Base-by-base conservation (phyloP, 495 filamentous ascomycete genomes). In the Penicillium pulvis region DNA sequence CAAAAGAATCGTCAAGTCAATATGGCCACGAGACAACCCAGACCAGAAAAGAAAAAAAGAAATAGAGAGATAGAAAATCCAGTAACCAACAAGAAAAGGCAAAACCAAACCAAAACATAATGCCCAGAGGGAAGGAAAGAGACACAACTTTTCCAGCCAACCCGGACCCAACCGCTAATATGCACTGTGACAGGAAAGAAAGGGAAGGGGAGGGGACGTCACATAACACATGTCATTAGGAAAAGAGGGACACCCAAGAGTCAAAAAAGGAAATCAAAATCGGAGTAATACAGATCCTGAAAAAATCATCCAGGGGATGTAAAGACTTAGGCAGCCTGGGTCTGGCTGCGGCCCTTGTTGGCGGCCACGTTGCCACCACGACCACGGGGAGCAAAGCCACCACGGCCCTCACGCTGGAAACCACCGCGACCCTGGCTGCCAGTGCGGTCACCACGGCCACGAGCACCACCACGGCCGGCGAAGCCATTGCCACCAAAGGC, bases 371-470 rank as follows among this genome's bases (percentile, higher is more conserved):
- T 80, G 51, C 79, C 79, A 49, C 85, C 81, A 57, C 85, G 80
- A 45, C 83, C 81, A 56, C 81, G 81, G 44, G 75, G 74, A 52
- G 71, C 61, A 63, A 80, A 83, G 55, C 79, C 72, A 57, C 81
- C 84, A 63, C 86, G 84, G 45, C 85, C 81, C 53, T 85, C 84
- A 66, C 89, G 85, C 49, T 86, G 83, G 66, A 85, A 85, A 65
- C 81, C 84, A 58, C 88, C 87, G 39, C 88, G 84, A 55, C 86
- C 85, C 69, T 87, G 82, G 70, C 83, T 86, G 51, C 84, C 83
- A 20, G 77, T 69, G 57, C 88, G 87, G 47, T 85, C 82, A 55
- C 87, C 87, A 65, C 91, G 89, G 53, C 88, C 88, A 58, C 88
- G 86, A 52, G 71, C 63, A 59, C 71, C 63, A 45, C 87, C 85